Evolutionary conservation across 768 basidiomycete genomes (phyloP), one percentile per base, ranked within the genome.

Genomic region (Mycena indigotica): DNA sequence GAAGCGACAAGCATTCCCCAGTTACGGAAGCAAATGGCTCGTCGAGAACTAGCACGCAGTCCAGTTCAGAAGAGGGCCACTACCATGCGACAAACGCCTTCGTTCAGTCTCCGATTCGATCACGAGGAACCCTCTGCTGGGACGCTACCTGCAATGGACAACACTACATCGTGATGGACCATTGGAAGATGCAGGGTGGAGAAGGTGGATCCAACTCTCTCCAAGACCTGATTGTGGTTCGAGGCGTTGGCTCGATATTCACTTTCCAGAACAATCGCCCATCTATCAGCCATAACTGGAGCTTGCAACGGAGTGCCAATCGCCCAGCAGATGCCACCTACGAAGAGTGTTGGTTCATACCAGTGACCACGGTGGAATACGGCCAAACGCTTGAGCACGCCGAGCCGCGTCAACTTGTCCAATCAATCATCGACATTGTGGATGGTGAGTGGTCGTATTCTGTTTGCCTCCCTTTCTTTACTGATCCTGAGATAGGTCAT

Each of bases 71-170:
- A 35, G 32, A 35, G 40, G 39, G 25, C 3, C 8, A 35, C 32
- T 26, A 46, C 24, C 35, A 50, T 4, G 15, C 17, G 5, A 4
- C 29, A 13, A 57, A 58, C 5, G 4, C 58, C 17, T 65, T 60
- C 55, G 29, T 35, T 17, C 49, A 65, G 17, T 41, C 50, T 2
- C 45, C 54, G 17, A 56, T 70, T 40, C 49, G 56, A 2, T 65
- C 65, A 4, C 62, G 66, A 10, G 69, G 66, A 1, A 69, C 67
- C 3, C 32, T 44, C 24, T 67, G 66, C 23, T 70, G 68, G 69
- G 25, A 19, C 3, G 62, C 58, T 3, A 23, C 12, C 3, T 56
- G 60, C 30, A 15, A 17, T 4, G 38, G 46, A 2, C 30, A 53
- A 17, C 2, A 24, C 6, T 50, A 62, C 3, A 17, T 69, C 24